Evolutionary conservation across 768 basidiomycete genomes (phyloP).

Genomic region (Podaxis sp.): DNA sequence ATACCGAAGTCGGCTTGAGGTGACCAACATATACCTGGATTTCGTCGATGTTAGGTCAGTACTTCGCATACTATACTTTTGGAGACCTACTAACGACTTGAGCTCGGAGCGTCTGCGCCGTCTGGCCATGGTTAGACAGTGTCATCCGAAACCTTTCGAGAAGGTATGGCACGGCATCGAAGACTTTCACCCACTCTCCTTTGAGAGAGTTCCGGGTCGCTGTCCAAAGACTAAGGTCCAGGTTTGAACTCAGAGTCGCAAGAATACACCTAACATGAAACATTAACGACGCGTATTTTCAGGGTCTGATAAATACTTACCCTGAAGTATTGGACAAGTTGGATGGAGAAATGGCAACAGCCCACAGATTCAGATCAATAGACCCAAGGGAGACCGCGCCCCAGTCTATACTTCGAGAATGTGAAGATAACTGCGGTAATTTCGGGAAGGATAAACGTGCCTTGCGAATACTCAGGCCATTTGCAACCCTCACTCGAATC

Average conservation of each 20-base stretch:
- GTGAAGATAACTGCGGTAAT: neutral
- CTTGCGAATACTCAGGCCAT: conserved; percentile 54
- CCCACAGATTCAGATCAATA: conserved; percentile 61
- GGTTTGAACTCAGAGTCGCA: conserved; percentile 69
- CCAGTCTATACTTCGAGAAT: conserved; percentile 52
- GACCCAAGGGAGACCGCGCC: conserved; percentile 68
- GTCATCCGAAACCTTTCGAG: conserved; percentile 28
- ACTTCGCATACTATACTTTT: neutral
- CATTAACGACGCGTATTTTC: neutral
- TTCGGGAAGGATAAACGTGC: conserved; percentile 25
- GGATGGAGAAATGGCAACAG: conserved; percentile 68
- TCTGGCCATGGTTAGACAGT: conserved; percentile 22
- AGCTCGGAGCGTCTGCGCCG: conserved; percentile 41
- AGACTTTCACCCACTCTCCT: conserved; percentile 73
- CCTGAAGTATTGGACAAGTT: conserved; percentile 58
- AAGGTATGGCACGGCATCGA: conserved; percentile 55
- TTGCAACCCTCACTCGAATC: conserved; percentile 40
- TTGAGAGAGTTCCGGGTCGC: conserved; percentile 66
- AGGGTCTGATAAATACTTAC: conserved; percentile 33
- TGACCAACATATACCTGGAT: conserved; percentile 71
- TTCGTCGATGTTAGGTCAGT: neutral
- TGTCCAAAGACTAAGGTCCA: conserved; percentile 72
- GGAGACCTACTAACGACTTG: conserved; percentile 57
- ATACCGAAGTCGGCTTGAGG: conserved; percentile 55
- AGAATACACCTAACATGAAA: conserved; percentile 56